A percentile compares a stretch with the other conserved stretches of the same genome.
Evolutionary conservation across 768 basidiomycete genomes (phyloP).

Genomic region (Obba rivulosa): DNA sequence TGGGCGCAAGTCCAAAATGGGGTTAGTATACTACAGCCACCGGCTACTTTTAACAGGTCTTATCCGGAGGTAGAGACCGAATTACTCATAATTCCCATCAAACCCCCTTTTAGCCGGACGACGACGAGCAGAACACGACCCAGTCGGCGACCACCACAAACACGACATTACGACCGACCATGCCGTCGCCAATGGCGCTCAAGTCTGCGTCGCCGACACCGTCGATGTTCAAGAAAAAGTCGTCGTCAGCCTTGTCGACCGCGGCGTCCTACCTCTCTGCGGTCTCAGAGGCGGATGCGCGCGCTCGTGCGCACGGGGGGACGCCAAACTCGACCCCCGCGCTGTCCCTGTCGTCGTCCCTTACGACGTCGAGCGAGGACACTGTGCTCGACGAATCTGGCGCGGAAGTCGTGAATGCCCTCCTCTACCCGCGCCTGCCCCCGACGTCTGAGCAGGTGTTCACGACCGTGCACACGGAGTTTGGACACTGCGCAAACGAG

Average conservation of each 20-base stretch:
- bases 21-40: too few species aligned
- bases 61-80: too few species aligned
- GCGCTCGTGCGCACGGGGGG: conserved; percentile 43
- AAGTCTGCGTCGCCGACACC: conserved; percentile 42
- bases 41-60: too few species aligned
- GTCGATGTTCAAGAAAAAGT: conserved; percentile 52
- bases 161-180: conserved; percentile 13
- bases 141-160: conserved; percentile 8
- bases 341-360: conserved; percentile 67
- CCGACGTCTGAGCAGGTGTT: conserved; percentile 81
- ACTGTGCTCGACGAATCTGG: conserved; percentile 53
- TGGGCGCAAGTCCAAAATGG: too few species aligned
- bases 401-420: conserved; percentile 41
- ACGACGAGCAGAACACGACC: conserved; percentile 1
- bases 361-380: conserved; percentile 67
- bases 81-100: too few species aligned
- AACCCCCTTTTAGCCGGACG: not conserved
- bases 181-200: conserved; percentile 64
- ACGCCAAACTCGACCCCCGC: conserved; percentile 64
- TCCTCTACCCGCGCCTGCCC: conserved; percentile 56
- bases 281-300: conserved; percentile 61
- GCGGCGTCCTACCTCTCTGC: conserved; percentile 59
- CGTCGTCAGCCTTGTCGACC: conserved; percentile 37
- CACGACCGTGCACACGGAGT: conserved; percentile 81
- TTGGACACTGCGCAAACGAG: conserved; percentile 84